These are phyloP conservation scores for Fusarium sambucinum DNA, from an alignment of 2,329 filamentous ascomycete species.

Conservation along the genomic window DNA sequence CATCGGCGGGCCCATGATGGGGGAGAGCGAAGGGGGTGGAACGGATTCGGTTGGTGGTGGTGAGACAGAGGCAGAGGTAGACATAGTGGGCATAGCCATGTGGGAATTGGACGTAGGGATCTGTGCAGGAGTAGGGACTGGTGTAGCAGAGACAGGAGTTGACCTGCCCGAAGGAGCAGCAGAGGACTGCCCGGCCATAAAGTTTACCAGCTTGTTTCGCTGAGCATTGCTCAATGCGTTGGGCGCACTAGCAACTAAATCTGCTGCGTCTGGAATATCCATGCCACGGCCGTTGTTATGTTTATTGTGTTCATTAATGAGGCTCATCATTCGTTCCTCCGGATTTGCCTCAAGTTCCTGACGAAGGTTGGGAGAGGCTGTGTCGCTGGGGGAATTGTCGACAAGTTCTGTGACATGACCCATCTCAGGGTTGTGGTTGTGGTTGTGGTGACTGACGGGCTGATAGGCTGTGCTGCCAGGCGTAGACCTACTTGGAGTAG, in stretches of 20 bases:
- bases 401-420: constrained; percentile 72
- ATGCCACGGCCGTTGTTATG: constrained; percentile 59
- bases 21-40: constrained; percentile 59
- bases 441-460: constrained; percentile 49
- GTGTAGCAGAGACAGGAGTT: constrained; percentile 23
- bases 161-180: constrained; percentile 43
- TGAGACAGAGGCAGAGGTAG: constrained; percentile 45
- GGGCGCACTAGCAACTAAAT: constrained; percentile 66
- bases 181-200: constrained; percentile 65
- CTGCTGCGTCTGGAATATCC: constrained; percentile 64
- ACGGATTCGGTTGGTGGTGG: constrained; percentile 44
- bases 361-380: constrained; percentile 63
- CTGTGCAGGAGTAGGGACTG: constrained; percentile 20
- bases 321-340: constrained; percentile 72
- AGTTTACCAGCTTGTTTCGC: constrained; percentile 68
- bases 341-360: constrained; percentile 69
- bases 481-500: constrained; percentile 30
- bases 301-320: constrained; percentile 74
- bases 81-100: constrained; percentile 39
- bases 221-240: constrained; percentile 69
- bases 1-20: constrained; percentile 60
- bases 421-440: constrained; percentile 60
- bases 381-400: constrained; percentile 63
- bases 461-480: constrained; percentile 43
- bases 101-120: constrained; percentile 25